phyloP scores from a whole-genome alignment of 139 green algal genomes.

The Mesotaenium endlicherianum region DNA sequence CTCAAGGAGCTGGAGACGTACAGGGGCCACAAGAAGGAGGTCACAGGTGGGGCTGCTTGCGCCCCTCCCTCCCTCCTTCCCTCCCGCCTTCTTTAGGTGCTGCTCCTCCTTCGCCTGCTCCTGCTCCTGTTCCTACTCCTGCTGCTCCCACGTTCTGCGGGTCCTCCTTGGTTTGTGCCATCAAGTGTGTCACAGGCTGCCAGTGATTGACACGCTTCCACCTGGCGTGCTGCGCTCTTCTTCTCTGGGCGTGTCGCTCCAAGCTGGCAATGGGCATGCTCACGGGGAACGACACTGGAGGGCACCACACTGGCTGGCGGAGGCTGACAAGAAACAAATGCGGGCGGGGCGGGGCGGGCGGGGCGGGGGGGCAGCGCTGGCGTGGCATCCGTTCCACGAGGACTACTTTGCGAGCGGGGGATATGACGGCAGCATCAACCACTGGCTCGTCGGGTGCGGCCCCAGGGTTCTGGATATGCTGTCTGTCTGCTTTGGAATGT shows the following conservation, averaged over 20 bases:
- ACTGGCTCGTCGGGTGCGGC: constrained; percentile 73
- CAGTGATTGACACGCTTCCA: background rate
- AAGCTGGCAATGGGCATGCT: background rate
- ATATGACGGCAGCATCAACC: constrained; percentile 73
- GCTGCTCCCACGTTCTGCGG: background rate
- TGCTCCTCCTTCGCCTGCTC: background rate
- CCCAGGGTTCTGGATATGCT: too few species aligned
- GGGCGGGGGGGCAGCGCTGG: constrained; percentile 7
- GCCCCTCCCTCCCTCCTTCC: background rate
- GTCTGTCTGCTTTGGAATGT: too few species aligned
- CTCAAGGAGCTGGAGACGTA: constrained; percentile 67
- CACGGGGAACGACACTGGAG: too few species aligned
- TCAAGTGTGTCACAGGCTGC: background rate
- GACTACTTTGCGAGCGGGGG: constrained; percentile 70
- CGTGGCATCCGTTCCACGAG: constrained; percentile 88
- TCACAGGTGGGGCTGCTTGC: constrained; percentile 53
- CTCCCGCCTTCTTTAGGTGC: background rate
- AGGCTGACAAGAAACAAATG: too few species aligned
- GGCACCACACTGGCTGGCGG: too few species aligned
- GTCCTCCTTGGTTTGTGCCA: background rate
- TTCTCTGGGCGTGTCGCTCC: background rate
- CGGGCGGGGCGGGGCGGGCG: background rate
- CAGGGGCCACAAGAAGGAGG: constrained; percentile 75
- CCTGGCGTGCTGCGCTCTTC: background rate
- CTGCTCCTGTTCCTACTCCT: background rate